phyloP scores from a whole-genome alignment of 768 basidiomycete species.

The Crepidotus variabilis region DNA sequence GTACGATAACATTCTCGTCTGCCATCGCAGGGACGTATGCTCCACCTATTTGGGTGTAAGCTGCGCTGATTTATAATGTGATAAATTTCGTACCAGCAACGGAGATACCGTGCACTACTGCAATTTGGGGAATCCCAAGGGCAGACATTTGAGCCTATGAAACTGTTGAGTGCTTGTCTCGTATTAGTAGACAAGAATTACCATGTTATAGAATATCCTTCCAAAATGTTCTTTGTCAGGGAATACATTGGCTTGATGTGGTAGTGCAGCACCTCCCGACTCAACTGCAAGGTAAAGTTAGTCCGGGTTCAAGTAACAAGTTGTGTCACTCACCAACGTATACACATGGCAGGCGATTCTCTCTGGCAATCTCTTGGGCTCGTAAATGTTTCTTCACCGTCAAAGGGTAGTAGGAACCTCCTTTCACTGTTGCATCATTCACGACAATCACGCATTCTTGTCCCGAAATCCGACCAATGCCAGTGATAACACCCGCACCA shows the following conservation, averaged over 20 bases:
- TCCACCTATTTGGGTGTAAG: slow-evolving; percentile 47
- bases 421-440: slow-evolving; percentile 95
- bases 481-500: slow-evolving; percentile 88
- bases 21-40: slow-evolving; percentile 97
- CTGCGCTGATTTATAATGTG: background rate
- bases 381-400: slow-evolving; percentile 96
- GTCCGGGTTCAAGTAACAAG: background rate
- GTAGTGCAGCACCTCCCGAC: slow-evolving; percentile 90
- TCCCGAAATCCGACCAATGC: slow-evolving; percentile 74
- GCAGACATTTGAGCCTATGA: slow-evolving; percentile 88
- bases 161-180: background rate
- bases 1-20: slow-evolving; percentile 88
- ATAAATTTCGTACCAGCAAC: slow-evolving; percentile 60
- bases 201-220: slow-evolving; percentile 97
- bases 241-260: slow-evolving; percentile 91
- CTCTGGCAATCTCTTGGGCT: slow-evolving; percentile 91
- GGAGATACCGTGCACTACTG: slow-evolving; percentile 91
- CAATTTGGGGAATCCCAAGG: slow-evolving; percentile 85
- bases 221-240: slow-evolving; percentile 96
- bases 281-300: slow-evolving; percentile 54
- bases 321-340: slow-evolving; percentile 68
- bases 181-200: slow-evolving; percentile 22
- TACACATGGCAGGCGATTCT: slow-evolving; percentile 86
- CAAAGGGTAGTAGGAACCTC: slow-evolving; percentile 88
- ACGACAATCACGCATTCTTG: slow-evolving; percentile 85